These are phyloP conservation scores for Vitis hybrid DNA, from an alignment of 177 flowering plant genomes.

Conservation along the genomic window DNA sequence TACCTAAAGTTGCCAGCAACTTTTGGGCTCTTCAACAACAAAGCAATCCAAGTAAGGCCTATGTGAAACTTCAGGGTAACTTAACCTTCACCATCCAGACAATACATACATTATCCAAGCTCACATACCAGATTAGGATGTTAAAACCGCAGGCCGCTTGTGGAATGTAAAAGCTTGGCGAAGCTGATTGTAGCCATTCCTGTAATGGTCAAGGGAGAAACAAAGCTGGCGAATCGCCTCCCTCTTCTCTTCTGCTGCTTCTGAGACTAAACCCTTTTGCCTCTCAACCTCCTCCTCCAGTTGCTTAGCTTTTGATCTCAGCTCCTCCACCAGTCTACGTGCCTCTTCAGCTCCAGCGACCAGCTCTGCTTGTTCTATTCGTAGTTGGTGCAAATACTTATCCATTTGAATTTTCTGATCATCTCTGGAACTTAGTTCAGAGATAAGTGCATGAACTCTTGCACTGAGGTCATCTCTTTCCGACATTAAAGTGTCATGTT, in stretches of 20 bases:
- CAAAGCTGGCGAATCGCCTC: constrained; percentile 88
- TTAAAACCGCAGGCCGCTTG: constrained; percentile 36
- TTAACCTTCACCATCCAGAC: no score
- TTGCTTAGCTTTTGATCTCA: constrained; percentile 34
- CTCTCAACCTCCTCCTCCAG: constrained; percentile 56
- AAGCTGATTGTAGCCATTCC: constrained; percentile 54
- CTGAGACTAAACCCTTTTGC: constrained; percentile 42
- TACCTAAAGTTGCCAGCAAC: no score
- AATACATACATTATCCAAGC: no score
- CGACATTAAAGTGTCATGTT: constrained; percentile 30
- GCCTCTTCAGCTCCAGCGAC: constrained; percentile 33
- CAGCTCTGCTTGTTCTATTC: constrained; percentile 44
- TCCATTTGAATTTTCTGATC: constrained; percentile 41
- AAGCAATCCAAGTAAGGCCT: no score
- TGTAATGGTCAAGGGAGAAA: constrained; percentile 73
- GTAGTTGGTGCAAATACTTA: constrained; percentile 43
- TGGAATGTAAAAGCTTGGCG: constrained; percentile 51
- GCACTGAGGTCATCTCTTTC: constrained; percentile 49
- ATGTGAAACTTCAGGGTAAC: no score
- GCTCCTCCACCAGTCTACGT: constrained; percentile 26
- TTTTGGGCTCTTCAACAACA: no score
- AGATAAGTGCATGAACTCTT: constrained; percentile 30
- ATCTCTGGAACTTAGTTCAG: constrained; percentile 37
- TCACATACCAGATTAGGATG: constrained; percentile 15
- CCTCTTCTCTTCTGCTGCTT: constrained; percentile 74